Percentiles rank a stretch among this genome's conserved stretches.
phyloP scores from a whole-genome alignment of 140 eudicot genomes.

The Bidens hawaiensis region DNA sequence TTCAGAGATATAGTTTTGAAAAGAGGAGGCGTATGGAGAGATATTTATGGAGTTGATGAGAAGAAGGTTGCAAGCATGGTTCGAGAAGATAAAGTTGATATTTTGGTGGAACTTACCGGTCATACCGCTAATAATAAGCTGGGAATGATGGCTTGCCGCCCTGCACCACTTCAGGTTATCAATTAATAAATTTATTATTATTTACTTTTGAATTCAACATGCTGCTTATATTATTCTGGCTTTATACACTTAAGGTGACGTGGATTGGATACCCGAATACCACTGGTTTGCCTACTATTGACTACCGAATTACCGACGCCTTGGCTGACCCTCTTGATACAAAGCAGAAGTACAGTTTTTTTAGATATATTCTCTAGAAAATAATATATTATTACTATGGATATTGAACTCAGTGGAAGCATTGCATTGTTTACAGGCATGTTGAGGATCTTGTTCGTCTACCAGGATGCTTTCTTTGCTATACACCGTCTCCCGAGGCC shows the following conservation, averaged over 20 bases:
- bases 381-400: background rate
- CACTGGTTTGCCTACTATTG: slow-evolving; percentile 91
- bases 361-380: background rate
- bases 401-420: background rate
- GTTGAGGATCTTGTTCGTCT: slow-evolving; percentile 84
- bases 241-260: slow-evolving; percentile 62
- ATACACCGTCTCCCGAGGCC: slow-evolving; percentile 95
- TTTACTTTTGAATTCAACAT: background rate
- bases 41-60: slow-evolving; percentile 92
- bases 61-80: slow-evolving; percentile 88
- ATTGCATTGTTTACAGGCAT: slow-evolving; percentile 48
- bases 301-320: slow-evolving; percentile 84
- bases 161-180: slow-evolving; percentile 89
- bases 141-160: slow-evolving; percentile 97
- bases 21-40: slow-evolving; percentile 91
- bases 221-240: slow-evolving; percentile 16
- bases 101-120: slow-evolving; percentile 96
- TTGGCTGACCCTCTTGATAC: slow-evolving; percentile 85
- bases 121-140: slow-evolving; percentile 96
- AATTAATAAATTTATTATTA: background rate
- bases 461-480: slow-evolving; percentile 87
- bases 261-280: slow-evolving; percentile 99
- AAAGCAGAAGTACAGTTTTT: slow-evolving; percentile 53
- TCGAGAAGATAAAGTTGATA: slow-evolving; percentile 92
- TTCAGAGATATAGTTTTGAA: slow-evolving; percentile 81